phyloP scores from a whole-genome alignment of 179 eudicot genomes.

The Beta lomatogona region DNA sequence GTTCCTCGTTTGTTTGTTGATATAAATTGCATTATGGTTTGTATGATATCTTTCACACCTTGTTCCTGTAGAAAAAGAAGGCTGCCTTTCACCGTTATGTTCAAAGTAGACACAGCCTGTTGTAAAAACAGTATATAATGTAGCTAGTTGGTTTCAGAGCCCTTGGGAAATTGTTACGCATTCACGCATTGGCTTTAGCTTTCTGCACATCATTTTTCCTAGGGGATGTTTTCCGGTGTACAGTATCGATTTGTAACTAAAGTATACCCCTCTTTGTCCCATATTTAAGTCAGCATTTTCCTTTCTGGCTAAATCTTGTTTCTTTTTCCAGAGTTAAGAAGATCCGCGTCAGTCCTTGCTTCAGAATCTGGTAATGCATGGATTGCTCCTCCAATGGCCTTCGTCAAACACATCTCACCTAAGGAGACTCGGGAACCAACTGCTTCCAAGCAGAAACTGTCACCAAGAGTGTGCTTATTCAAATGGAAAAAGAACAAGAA shows the following conservation, averaged over 20 bases:
- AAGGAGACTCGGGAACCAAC: not conserved
- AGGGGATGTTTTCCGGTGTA: not conserved
- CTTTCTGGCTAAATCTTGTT: not conserved
- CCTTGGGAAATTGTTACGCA: not conserved
- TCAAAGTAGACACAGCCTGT: not conserved
- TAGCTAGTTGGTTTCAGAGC: not conserved
- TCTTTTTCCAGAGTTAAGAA: conserved; percentile 25
- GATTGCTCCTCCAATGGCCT: conserved; percentile 13
- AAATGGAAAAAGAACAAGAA: conserved; percentile 26
- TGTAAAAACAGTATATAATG: not conserved
- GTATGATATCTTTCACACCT: not conserved
- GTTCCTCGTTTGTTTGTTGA: not conserved
- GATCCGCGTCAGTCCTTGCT: not conserved
- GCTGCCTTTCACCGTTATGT: not conserved
- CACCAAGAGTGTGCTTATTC: conserved; percentile 3
- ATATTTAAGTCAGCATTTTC: too few species aligned
- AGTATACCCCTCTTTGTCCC: too few species aligned
- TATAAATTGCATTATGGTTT: conserved; percentile 1
- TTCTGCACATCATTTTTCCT: not conserved
- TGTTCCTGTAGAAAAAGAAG: not conserved
- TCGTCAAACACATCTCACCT: not conserved
- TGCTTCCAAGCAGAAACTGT: not conserved
- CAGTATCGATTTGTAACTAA: not conserved
- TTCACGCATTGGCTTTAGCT: not conserved
- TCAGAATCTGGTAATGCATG: conserved; percentile 9